phyloP scores from a whole-genome alignment of 345 rosid genomes.

The Lepidium sativum region DNA sequence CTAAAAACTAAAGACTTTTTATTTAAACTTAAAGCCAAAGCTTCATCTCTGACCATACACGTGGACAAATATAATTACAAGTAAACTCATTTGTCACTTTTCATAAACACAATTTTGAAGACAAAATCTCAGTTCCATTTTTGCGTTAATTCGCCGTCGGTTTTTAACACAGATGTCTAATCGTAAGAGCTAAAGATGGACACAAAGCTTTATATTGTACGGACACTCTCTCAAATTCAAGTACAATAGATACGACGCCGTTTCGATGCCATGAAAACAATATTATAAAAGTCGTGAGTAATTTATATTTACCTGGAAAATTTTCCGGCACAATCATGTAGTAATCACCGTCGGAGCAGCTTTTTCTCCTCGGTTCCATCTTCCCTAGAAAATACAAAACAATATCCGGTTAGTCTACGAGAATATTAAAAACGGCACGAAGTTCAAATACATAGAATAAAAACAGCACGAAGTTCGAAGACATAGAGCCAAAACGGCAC shows the following conservation, averaged over 20 bases:
- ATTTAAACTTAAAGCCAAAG: neutral
- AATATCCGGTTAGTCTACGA: neutral
- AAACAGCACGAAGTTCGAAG: neutral
- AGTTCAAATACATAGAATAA: neutral
- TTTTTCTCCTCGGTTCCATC: conserved; percentile 47
- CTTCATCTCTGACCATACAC: conserved; percentile 20
- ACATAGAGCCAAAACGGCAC: neutral
- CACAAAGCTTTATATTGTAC: conserved; percentile 5
- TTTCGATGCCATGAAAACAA: neutral
- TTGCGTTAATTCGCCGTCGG: conserved; percentile 6
- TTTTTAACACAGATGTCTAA: conserved; percentile 16
- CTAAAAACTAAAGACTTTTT: conserved; percentile 25
- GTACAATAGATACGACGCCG: conserved; percentile 12
- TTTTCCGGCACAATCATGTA: conserved; percentile 42
- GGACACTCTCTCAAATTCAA: conserved; percentile 8
- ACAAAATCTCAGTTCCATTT: neutral
- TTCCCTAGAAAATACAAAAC: conserved; percentile 18
- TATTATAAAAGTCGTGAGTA: neutral
- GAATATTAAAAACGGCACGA: neutral
- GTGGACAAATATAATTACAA: conserved; percentile 28
- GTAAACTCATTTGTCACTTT: conserved; percentile 17
- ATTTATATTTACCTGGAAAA: conserved; percentile 44
- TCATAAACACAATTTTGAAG: neutral
- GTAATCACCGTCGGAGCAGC: conserved; percentile 57
- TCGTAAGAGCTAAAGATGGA: conserved; percentile 26